Evolutionary conservation across 345 rosid species (phyloP), one percentile per base, ranked within the genome.

Genomic region (Boechera retrofracta): DNA sequence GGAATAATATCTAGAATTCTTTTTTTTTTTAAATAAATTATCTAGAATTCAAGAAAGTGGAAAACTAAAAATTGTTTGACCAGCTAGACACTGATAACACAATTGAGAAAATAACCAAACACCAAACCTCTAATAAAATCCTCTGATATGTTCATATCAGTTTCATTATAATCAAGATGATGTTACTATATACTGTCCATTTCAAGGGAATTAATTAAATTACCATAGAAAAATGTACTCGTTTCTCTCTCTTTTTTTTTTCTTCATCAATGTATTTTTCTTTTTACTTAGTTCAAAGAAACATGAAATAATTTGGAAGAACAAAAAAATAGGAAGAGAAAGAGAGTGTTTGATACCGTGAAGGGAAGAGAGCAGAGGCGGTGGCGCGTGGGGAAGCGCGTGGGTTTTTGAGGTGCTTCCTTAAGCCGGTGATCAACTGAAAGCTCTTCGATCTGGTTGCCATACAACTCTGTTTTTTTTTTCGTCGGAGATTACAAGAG

Each of bases 371-470:
- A 9, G 53, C 10, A 71, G 79, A 15, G 62, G 63, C 29, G 4
- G 78, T 64, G 72, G 72, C 72, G 84, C 73, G 75, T 77, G 78
- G 38, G 58, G 78, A 64, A 69, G 72, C 72, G 84, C 73, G 75
- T 77, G 78, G 48, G 58, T 68, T 68, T 31, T 56, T 58, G 5
- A 85, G 72, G 61, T 83, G 83, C 81, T 85, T 86, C 79, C 69
- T 88, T 67, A 86, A 72, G 72, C 56, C 63, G 47, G 84, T 84
- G 87, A 87, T 83, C 83, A 77, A 77, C 31, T 77, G 82, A 81
- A 63, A 59, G 61, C 82, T 79, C 80, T 82, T 86, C 70, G 72
- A 77, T 72, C 76, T 82, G 80, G 89, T 86, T 79, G 94, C 91
- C 94, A 89, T 89, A 77, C 80, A 86, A 81, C 5, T 52, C 26